A percentile compares a stretch with the other conserved stretches of the same genome.
Conservation (phyloP, 352 stramenopile genomes). For the Globisporangium polare region DNA sequence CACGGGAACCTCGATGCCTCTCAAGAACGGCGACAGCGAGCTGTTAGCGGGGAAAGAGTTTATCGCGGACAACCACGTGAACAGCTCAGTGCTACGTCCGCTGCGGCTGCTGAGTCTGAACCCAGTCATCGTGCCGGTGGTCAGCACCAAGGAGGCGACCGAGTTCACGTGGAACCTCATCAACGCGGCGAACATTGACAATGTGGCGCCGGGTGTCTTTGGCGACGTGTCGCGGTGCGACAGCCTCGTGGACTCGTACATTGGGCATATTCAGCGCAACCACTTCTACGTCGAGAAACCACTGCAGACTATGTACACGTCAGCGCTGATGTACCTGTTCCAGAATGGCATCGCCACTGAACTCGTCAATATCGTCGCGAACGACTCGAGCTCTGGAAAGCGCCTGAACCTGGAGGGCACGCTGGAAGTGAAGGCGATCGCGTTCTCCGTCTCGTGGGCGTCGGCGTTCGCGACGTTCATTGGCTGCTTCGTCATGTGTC, state of each 20-base stretch:
- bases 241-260: constrained; percentile 25
- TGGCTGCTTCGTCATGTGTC: constrained; percentile 46
- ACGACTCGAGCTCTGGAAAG: constrained; percentile 12
- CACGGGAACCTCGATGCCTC: constrained; percentile 29
- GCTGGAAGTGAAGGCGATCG: constrained; percentile 32
- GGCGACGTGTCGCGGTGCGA: constrained; percentile 23
- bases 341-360: constrained; percentile 34
- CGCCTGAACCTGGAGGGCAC: constrained; percentile 14
- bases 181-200: neutral
- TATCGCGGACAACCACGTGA: constrained; percentile 20
- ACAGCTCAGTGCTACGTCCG: constrained; percentile 7
- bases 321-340: constrained; percentile 45
- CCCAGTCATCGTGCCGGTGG: constrained; percentile 12
- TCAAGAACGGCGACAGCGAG: constrained; percentile 17
- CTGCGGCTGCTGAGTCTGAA: constrained; percentile 14
- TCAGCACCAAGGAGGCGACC: neutral
- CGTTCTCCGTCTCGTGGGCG: constrained; percentile 39
- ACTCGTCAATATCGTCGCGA: constrained; percentile 19
- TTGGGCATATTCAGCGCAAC: constrained; percentile 18
- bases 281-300: constrained; percentile 22
- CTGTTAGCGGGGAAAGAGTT: constrained; percentile 30
- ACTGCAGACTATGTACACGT: constrained; percentile 29
- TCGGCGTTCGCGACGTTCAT: constrained; percentile 42
- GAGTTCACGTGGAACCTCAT: constrained; percentile 15
- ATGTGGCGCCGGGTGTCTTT: constrained; percentile 5